Evolutionary conservation across 192 early-diverging fungal species (phyloP).

Genomic region (Entomortierella parvispora): DNA sequence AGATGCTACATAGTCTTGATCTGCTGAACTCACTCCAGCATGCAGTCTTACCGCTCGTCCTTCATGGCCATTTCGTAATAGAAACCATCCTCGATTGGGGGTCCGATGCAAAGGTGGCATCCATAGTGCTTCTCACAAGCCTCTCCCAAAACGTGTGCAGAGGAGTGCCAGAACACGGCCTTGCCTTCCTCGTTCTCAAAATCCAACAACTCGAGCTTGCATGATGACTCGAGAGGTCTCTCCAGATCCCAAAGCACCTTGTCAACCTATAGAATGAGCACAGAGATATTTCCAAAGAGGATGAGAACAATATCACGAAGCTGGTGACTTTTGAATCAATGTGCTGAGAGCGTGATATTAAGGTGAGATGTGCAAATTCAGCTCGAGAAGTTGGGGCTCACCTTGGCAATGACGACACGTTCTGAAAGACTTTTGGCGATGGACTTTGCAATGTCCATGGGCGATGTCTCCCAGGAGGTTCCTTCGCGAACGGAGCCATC

Average conservation of each 20-base stretch:
- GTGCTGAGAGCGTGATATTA: no score
- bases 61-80: constrained; percentile 93
- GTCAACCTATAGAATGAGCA: no score
- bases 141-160: constrained; percentile 96
- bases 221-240: constrained; percentile 85
- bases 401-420: constrained; percentile 94
- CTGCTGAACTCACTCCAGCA: no score
- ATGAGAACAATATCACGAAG: no score
- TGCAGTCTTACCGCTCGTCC: constrained; percentile 66
- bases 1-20: no score
- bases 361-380: neutral
- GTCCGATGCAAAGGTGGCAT: constrained; percentile 97
- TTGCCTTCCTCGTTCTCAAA: constrained; percentile 95
- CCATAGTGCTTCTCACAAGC: constrained; percentile 98
- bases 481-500: constrained; percentile 86
- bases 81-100: constrained; percentile 95
- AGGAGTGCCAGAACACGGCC: constrained; percentile 98
- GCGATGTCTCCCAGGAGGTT: constrained; percentile 93
- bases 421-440: constrained; percentile 93
- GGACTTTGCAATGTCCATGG: constrained; percentile 87
- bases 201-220: constrained; percentile 88
- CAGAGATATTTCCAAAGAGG: no score
- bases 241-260: constrained; percentile 89
- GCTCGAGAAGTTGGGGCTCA: constrained; percentile 9
- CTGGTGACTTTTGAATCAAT: no score